Percentiles rank a stretch among this genome's conserved stretches.
phyloP scores from a whole-genome alignment of 306 rosid genomes.

The Castanopsis chinensis region DNA sequence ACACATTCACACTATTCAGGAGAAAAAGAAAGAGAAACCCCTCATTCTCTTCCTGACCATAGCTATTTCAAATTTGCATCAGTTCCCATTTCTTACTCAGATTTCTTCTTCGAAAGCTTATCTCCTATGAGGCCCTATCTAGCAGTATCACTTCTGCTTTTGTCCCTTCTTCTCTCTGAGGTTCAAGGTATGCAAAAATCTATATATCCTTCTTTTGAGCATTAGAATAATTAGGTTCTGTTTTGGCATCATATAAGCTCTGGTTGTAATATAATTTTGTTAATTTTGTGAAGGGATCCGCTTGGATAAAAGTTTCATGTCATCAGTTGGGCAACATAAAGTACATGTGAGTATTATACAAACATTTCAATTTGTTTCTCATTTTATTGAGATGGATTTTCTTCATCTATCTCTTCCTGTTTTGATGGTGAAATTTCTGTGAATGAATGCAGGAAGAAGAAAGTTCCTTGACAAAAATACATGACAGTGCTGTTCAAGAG shows the following conservation, averaged over 20 bases:
- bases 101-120: slow-evolving; percentile 6
- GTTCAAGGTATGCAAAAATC: slow-evolving; percentile 51
- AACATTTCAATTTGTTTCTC: not conserved
- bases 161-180: slow-evolving; percentile 46
- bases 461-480: not conserved
- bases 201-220: not conserved
- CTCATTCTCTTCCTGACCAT: not conserved
- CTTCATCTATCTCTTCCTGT: slow-evolving; percentile 1
- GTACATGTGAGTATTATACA: slow-evolving; percentile 37
- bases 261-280: slow-evolving; percentile 7
- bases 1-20: slow-evolving; percentile 8
- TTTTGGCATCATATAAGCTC: not conserved
- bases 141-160: slow-evolving; percentile 52
- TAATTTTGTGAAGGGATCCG: slow-evolving; percentile 62
- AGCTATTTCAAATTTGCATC: too few species aligned
- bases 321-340: slow-evolving; percentile 32
- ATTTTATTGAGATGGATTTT: not conserved
- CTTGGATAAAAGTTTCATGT: slow-evolving; percentile 41
- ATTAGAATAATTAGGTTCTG: not conserved
- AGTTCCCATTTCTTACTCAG: not conserved
- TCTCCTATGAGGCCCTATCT: slow-evolving; percentile 53
- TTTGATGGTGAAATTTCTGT: slow-evolving; percentile 8
- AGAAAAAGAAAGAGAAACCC: slow-evolving; percentile 12
- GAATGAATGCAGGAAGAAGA: slow-evolving; percentile 38
- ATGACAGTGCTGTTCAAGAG: not conserved